Base-by-base conservation (phyloP, 129 eudicot species). In the Daucus carota region DNA sequence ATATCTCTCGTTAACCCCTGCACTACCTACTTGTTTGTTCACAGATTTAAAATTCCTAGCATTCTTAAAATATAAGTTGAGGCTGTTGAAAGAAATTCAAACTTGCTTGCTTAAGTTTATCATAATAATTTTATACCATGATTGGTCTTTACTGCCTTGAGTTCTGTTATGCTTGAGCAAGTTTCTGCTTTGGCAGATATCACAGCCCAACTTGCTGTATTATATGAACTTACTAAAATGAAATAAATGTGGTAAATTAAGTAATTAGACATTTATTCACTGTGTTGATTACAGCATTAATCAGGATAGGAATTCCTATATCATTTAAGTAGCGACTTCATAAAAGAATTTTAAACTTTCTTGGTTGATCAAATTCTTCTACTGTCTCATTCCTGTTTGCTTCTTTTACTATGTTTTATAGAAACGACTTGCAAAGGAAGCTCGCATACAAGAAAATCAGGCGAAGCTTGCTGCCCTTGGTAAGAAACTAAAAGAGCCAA, bases 401-500 rank as follows among this genome's bases (percentile, higher is more conserved):
- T 63, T 29, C 73, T 70, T 47, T 75, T 83, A 33, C 80, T 79
- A 18, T 79, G 45, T 80, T 22, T 80, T 28, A 59, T 40, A 95
- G 99, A 95, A 89, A 95, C 85, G 99, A 60, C 90, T 95, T 80
- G 97, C 99, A 81, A 95, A 95, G 88, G 99, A 91, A 89, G 97
- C 97, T 65, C 97, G 94, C 42, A 72, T 85, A 70, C 96, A 89
- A 80, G 99, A 95, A 84, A 80, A 79, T 65, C 97, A 91, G 84
- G 96, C 94, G 38, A 95, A 95, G 86, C 92, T 88, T 82, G 94
- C 82, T 50, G 87, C 94, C 28, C 89, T 85, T 32, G 99, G 99
- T 75, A 95, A 95, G 86, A 95, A 95, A 88, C 91, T 78, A 24
- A 95, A 92, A 85, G 92, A 87, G 76, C 71, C 87, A 44, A 68